phyloP scores from a whole-genome alignment of 441 rosid genomes.

The Kokia cookei region DNA sequence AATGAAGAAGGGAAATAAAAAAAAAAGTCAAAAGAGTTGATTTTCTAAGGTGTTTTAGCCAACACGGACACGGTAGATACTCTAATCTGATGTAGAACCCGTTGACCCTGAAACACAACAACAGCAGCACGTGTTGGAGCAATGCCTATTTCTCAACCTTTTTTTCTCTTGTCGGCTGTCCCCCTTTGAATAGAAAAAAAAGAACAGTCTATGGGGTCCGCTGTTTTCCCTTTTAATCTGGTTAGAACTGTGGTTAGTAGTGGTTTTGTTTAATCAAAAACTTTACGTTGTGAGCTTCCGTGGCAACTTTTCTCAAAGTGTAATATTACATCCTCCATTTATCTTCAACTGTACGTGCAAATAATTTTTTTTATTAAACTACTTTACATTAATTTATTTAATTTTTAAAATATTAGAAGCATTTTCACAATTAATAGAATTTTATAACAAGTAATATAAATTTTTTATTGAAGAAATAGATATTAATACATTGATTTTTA shows the following conservation, averaged over 20 bases:
- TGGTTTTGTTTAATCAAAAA: neutral
- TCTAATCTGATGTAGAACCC: neutral
- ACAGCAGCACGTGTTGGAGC: slow-evolving; percentile 12
- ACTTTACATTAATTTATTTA: too few relatives aligned
- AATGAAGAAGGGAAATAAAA: neutral
- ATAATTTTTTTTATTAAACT: too few relatives aligned
- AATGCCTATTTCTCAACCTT: neutral
- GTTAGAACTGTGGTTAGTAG: neutral
- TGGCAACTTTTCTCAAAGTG: too few relatives aligned
- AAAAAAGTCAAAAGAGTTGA: neutral
- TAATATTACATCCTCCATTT: too few relatives aligned
- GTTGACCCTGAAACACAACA: neutral
- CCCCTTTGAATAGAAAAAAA: neutral
- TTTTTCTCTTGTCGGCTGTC: neutral
- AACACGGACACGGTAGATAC: neutral
- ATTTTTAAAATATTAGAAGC: too few relatives aligned
- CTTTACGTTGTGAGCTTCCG: too few relatives aligned
- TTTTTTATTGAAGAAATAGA: too few relatives aligned
- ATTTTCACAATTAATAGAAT: too few relatives aligned
- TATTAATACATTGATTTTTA: too few relatives aligned
- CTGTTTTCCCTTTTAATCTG: neutral
- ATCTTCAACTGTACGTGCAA: too few relatives aligned
- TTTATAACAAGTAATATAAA: too few relatives aligned
- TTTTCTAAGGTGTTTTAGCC: neutral
- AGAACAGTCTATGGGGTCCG: neutral